Evolutionary conservation across 1,284 basidiomycete species (phyloP), one percentile per base, ranked within the genome.

Genomic region (Fomitopsis betulina): DNA sequence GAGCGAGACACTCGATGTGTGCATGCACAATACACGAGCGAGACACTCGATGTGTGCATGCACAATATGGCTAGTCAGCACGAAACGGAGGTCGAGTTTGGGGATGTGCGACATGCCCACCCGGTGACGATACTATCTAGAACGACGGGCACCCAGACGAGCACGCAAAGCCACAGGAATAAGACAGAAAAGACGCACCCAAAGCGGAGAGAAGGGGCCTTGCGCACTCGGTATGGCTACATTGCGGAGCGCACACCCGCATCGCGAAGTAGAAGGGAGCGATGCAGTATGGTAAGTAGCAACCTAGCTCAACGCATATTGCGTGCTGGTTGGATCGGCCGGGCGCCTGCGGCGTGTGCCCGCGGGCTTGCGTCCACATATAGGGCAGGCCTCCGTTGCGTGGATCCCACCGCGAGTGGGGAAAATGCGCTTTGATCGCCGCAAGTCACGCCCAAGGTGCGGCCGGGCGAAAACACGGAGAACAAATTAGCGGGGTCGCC

Each of bases 401-500:
- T 13, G 5, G 32, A 37, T 33, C 49, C 25, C 45, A 47, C 35
- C 33, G 49, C 47, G 25, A 32, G 33, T 51, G 49, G 49, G 49
- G 49, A 35, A 51, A 35, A 21, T 27, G 49, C 49, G 49, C 32
- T 51, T 51, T 51, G 49, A 51, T 51, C n/a, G 8, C 49, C 49
- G 49, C 17, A 6, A 21, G n/a, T n/a, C n/a, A 5, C 37, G n/a
- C 38, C 7, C 38, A 5, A 19, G 38, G 15, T n/a, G n/a, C 38
- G 38, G 5, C 5, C 38, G 39, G 19, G 39, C 35, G 35, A 37
- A 12, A 37, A 37, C 8, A 37, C 21, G 15, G 39, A 42, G 2
- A 5, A 4, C 39, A 21, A 2, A n/a, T 42, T 42, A n/a, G 39
- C 39, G 39, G 39, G 17, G n/a, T n/a, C 17, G 7, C 5, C 15